phyloP scores from a whole-genome alignment of 1,284 basidiomycete species.

The Vanrija sp. region DNA sequence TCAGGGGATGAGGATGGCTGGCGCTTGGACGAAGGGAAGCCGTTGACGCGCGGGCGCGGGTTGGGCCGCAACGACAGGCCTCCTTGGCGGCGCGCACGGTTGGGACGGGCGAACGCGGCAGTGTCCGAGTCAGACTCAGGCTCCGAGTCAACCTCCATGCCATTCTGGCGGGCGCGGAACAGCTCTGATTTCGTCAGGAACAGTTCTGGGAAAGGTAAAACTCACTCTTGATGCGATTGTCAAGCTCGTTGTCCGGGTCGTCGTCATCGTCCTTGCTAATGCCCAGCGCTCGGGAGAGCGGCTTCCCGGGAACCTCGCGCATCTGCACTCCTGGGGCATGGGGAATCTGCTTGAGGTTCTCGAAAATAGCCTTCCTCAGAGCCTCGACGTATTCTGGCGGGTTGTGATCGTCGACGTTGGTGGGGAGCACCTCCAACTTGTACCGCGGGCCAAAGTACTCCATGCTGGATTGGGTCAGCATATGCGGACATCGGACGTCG shows the following conservation, averaged over 20 bases:
- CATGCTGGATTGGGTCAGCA: slow-evolving; percentile 51
- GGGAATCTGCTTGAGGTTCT: slow-evolving; percentile 71
- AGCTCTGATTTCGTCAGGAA: slow-evolving; percentile 17
- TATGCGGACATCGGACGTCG: background rate
- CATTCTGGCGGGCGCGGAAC: slow-evolving; percentile 10
- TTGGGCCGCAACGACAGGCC: slow-evolving; percentile 18
- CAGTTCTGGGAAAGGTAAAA: background rate
- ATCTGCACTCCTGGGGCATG: slow-evolving; percentile 83
- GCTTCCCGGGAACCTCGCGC: slow-evolving; percentile 67
- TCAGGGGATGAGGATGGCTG: slow-evolving; percentile 13
- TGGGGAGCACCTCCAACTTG: slow-evolving; percentile 82
- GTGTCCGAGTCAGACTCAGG: slow-evolving; percentile 24
- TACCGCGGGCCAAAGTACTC: slow-evolving; percentile 98
- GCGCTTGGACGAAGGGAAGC: slow-evolving; percentile 18
- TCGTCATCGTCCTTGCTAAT: slow-evolving; percentile 38
- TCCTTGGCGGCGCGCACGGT: slow-evolving; percentile 26
- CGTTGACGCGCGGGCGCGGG: slow-evolving; percentile 17
- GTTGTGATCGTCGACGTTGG: slow-evolving; percentile 94
- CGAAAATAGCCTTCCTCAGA: slow-evolving; percentile 68
- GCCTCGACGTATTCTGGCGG: slow-evolving; percentile 75
- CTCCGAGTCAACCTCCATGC: slow-evolving; percentile 24
- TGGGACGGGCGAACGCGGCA: slow-evolving; percentile 19
- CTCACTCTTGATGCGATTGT: slow-evolving; percentile 44
- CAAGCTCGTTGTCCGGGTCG: slow-evolving; percentile 48
- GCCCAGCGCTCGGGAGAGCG: slow-evolving; percentile 38